Evolutionary conservation across 1,139 yeast genomes (phyloP).

Genomic region (Candida anutae): DNA sequence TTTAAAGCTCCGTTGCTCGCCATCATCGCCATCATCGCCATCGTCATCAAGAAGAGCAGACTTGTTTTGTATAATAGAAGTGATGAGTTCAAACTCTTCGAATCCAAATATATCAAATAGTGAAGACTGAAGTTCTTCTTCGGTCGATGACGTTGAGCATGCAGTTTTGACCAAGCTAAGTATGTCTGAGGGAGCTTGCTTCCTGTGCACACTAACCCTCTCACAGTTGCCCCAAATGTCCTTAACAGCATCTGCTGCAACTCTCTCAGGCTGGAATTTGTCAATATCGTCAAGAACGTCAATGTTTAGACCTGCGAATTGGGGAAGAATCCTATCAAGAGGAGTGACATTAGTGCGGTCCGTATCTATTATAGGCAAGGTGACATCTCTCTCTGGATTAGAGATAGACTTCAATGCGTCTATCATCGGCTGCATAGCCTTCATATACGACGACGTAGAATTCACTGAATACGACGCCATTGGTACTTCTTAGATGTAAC

Average conservation of each 20-base stretch:
- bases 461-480: constrained; percentile 40
- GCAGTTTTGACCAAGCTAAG: constrained; percentile 17
- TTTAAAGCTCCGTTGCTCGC: neutral
- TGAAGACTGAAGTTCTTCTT: constrained; percentile 57
- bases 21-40: constrained; percentile 5
- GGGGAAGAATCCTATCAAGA: constrained; percentile 18
- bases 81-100: constrained; percentile 74
- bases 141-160: constrained; percentile 23
- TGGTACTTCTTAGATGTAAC: too few relatives aligned
- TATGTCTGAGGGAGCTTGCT: constrained; percentile 17
- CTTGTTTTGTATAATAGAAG: constrained; percentile 54
- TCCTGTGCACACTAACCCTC: constrained; percentile 19
- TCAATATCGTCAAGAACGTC: constrained; percentile 23
- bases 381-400: constrained; percentile 10
- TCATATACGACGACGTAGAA: constrained; percentile 72
- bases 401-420: constrained; percentile 32
- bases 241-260: constrained; percentile 1
- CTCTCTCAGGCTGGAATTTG: neutral
- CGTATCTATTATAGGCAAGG: constrained; percentile 25
- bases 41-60: constrained; percentile 14
- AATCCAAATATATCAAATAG: constrained; percentile 78
- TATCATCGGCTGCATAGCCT: constrained; percentile 65
- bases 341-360: constrained; percentile 23
- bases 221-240: constrained; percentile 21
- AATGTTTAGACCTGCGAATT: constrained; percentile 26